Evolutionary conservation across 179 eudicot genomes (phyloP).

Genomic region (Carnegiea gigantea): DNA sequence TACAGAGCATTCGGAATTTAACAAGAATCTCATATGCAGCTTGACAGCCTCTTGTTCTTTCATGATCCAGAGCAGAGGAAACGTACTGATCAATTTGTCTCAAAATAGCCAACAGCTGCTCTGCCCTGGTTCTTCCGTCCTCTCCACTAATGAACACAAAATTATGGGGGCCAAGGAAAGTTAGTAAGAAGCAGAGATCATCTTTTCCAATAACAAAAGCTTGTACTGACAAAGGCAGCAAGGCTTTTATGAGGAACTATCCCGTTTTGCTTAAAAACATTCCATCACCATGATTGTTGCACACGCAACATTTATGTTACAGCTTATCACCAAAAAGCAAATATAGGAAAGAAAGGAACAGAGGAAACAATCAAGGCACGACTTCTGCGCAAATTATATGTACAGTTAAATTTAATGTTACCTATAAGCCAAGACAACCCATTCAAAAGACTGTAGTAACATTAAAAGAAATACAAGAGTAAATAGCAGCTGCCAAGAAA

Average conservation of each 20-base stretch:
- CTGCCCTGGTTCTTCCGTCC: slow-evolving; percentile 96
- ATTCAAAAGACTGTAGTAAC: neutral
- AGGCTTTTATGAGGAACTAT: neutral
- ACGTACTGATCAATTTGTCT: slow-evolving; percentile 86
- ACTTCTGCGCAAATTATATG: neutral
- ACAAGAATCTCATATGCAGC: slow-evolving; percentile 83
- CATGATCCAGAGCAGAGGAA: slow-evolving; percentile 80
- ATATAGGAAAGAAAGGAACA: neutral
- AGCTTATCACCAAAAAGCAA: neutral
- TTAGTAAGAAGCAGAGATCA: neutral
- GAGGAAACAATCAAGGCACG: neutral
- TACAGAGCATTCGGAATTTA: slow-evolving; percentile 77
- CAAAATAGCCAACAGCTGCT: slow-evolving; percentile 85
- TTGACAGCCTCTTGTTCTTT: slow-evolving; percentile 85
- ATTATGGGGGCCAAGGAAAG: slow-evolving; percentile 21
- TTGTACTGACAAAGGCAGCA: neutral
- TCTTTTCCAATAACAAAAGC: neutral
- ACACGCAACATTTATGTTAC: neutral
- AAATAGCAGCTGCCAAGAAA: neutral
- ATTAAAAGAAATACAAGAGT: neutral
- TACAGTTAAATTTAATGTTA: neutral
- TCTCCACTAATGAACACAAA: slow-evolving; percentile 66
- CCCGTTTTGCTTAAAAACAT: neutral
- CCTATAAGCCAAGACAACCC: neutral
- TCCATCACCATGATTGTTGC: neutral